These are phyloP conservation scores for Crucihimalaya himalaica DNA, from an alignment of 345 rosid genomes.

Conservation along the genomic window DNA sequence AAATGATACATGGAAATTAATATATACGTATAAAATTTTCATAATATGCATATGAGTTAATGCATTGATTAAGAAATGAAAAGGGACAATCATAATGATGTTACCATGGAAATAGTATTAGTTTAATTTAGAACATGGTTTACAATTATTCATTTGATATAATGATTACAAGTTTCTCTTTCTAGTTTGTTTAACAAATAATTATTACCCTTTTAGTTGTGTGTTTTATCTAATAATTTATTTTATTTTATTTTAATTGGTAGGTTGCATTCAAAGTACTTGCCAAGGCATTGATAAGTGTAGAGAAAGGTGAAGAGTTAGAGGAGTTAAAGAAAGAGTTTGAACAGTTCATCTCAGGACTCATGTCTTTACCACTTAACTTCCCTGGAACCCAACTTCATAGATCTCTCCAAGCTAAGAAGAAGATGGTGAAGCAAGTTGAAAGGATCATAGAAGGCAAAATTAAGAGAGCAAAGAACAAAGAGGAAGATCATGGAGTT, in stretches of 20 bases:
- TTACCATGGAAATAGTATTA: slow-evolving; percentile 1
- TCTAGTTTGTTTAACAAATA: slow-evolving; percentile 19
- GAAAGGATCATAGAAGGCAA: slow-evolving; percentile 50
- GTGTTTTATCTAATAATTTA: neutral
- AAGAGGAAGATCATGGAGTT: slow-evolving; percentile 21
- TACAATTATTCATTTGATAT: slow-evolving; percentile 35
- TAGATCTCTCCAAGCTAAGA: slow-evolving; percentile 95
- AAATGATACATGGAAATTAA: no score
- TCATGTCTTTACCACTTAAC: slow-evolving; percentile 87
- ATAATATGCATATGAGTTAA: no score
- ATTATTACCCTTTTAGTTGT: slow-evolving; percentile 24
- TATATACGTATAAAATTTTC: no score
- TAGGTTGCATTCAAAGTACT: slow-evolving; percentile 94
- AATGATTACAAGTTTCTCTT: slow-evolving; percentile 30
- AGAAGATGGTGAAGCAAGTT: slow-evolving; percentile 77
- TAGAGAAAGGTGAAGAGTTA: slow-evolving; percentile 83
- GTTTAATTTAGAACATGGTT: slow-evolving; percentile 35
- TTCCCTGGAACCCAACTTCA: slow-evolving; percentile 89
- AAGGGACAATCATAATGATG: slow-evolving; percentile 22
- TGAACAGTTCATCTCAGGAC: slow-evolving; percentile 80
- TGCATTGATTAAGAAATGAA: slow-evolving; percentile 6
- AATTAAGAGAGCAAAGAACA: slow-evolving; percentile 44
- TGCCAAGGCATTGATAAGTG: slow-evolving; percentile 84
- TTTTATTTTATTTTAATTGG: slow-evolving; percentile 23
- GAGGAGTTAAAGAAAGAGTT: slow-evolving; percentile 69